Conservation (phyloP, 768 basidiomycete genomes). For the Podaxis rugospora region DNA sequence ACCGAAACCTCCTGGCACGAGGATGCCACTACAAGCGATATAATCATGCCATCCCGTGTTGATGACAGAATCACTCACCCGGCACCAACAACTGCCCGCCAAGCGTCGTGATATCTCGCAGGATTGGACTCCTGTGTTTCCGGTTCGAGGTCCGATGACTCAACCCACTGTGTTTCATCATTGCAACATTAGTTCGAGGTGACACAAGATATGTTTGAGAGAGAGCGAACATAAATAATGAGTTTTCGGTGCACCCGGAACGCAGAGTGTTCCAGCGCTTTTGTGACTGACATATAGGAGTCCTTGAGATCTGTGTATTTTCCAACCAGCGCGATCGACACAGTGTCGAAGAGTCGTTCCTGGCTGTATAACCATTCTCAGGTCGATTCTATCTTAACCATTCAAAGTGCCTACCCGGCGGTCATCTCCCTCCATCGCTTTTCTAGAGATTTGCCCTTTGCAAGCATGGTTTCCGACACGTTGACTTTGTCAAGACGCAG, state of each 20-base stretch:
- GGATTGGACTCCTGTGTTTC: conserved; percentile 76
- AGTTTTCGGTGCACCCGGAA: conserved; percentile 88
- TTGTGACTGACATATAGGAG: conserved; percentile 97
- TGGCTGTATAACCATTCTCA: conserved; percentile 48
- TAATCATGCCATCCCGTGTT: not conserved
- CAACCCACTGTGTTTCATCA: conserved; percentile 72
- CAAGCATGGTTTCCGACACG: conserved; percentile 51
- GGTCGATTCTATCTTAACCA: not conserved
- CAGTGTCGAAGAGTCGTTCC: conserved; percentile 86
- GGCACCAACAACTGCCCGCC: conserved; percentile 88
- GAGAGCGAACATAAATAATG: conserved; percentile 61
- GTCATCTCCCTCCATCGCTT: conserved; percentile 83
- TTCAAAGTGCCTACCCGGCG: conserved; percentile 48
- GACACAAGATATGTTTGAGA: not conserved
- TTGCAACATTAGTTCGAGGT: not conserved
- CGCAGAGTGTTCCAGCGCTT: conserved; percentile 94
- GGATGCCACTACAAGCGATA: conserved; percentile 67
- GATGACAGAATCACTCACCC: conserved; percentile 45
- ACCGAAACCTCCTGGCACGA: conserved; percentile 97
- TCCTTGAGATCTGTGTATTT: conserved; percentile 98
- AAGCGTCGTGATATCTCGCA: conserved; percentile 91
- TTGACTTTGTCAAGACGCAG: conserved; percentile 64
- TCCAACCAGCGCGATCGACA: conserved; percentile 88
- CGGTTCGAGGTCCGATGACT: conserved; percentile 87
- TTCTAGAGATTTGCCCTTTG: conserved; percentile 62